Conservation (phyloP, 345 rosid species). For the Brassica rapa region DNA sequence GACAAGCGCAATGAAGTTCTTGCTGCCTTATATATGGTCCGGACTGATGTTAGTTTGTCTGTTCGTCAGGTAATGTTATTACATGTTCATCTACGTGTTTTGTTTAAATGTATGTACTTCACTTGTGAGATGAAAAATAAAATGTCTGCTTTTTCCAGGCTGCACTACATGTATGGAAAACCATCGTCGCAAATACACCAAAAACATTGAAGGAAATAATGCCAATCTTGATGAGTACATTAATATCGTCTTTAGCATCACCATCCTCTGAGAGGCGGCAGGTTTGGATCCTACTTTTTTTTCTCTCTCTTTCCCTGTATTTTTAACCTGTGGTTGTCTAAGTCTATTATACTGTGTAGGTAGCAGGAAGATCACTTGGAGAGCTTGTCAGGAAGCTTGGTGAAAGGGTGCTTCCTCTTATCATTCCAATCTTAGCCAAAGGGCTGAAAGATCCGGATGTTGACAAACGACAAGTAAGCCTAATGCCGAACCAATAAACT, state of each 20-base stretch:
- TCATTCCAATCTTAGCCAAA: slow-evolving; percentile 82
- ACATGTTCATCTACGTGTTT: slow-evolving; percentile 1
- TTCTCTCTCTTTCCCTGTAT: background rate
- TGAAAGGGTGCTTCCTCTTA: slow-evolving; percentile 98
- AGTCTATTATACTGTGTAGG: slow-evolving; percentile 46
- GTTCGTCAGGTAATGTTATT: slow-evolving; percentile 86
- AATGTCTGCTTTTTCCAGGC: slow-evolving; percentile 52
- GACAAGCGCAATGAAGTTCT: slow-evolving; percentile 95
- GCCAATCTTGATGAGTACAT: slow-evolving; percentile 93
- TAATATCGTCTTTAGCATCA: slow-evolving; percentile 87
- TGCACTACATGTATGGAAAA: slow-evolving; percentile 98
- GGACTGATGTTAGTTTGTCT: slow-evolving; percentile 90
- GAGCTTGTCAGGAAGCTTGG: slow-evolving; percentile 99
- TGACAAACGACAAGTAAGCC: slow-evolving; percentile 86
- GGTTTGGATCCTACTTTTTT: slow-evolving; percentile 46
- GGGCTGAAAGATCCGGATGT: slow-evolving; percentile 78
- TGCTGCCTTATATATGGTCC: slow-evolving; percentile 97
- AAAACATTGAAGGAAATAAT: slow-evolving; percentile 96
- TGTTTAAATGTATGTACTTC: slow-evolving; percentile 12
- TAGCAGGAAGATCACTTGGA: slow-evolving; percentile 91
- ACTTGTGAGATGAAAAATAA: slow-evolving; percentile 19
- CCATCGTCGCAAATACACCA: slow-evolving; percentile 96
- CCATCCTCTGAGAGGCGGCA: slow-evolving; percentile 95
- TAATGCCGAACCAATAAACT: slow-evolving; percentile 7
- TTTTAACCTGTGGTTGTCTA: slow-evolving; percentile 1